Evolutionary conservation across 768 basidiomycete genomes (phyloP).

Genomic region (Suillus hirtellus): DNA sequence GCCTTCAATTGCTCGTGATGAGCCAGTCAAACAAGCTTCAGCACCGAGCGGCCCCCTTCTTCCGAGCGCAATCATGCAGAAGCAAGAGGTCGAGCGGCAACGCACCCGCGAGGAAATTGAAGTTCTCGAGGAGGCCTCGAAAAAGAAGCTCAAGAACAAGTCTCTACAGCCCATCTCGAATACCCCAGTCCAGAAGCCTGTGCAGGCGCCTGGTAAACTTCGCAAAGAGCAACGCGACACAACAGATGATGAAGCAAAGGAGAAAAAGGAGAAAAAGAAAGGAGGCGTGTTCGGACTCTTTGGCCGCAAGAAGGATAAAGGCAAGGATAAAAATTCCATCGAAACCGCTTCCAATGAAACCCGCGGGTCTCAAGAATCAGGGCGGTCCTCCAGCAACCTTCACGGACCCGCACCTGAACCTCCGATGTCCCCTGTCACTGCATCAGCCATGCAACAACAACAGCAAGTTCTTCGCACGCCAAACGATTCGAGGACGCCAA

Average conservation of each 20-base stretch:
- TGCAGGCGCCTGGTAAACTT: slow-evolving; percentile 33
- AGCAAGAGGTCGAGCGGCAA: slow-evolving; percentile 55
- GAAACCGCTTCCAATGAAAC: slow-evolving; percentile 52
- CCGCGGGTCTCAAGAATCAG: slow-evolving; percentile 64
- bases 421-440: slow-evolving; percentile 54
- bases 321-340: slow-evolving; percentile 59
- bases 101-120: slow-evolving; percentile 52
- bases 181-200: slow-evolving; percentile 18
- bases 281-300: slow-evolving; percentile 80
- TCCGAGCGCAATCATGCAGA: slow-evolving; percentile 42
- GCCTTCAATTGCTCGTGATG: slow-evolving; percentile 71
- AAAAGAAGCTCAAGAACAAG: slow-evolving; percentile 50
- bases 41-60: slow-evolving; percentile 29
- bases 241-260: slow-evolving; percentile 44
- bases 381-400: slow-evolving; percentile 48
- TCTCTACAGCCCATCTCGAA: slow-evolving; percentile 33
- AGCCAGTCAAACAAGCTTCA: slow-evolving; percentile 27
- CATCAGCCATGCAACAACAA: slow-evolving; percentile 58
- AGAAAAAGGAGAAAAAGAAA: slow-evolving; percentile 64
- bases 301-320: slow-evolving; percentile 73
- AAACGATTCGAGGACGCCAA: slow-evolving; percentile 21
- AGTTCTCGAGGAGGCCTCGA: slow-evolving; percentile 43
- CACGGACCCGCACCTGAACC: slow-evolving; percentile 26
- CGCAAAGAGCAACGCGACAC: slow-evolving; percentile 46
- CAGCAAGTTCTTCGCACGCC: slow-evolving; percentile 37